phyloP scores from a whole-genome alignment of 768 basidiomycete genomes.

The Gyrodon lividus region DNA sequence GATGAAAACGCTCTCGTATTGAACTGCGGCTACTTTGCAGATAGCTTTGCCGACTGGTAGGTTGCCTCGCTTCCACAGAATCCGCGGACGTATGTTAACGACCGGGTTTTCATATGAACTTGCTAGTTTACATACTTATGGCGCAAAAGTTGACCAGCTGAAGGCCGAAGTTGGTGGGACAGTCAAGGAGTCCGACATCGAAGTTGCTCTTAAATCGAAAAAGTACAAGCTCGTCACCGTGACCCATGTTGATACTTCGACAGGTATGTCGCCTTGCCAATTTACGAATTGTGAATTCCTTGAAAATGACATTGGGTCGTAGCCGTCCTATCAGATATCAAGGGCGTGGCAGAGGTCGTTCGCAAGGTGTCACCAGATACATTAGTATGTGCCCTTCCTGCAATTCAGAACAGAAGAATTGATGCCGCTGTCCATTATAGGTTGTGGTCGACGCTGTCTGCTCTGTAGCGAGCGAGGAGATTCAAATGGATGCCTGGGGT shows the following conservation, averaged over 20 bases:
- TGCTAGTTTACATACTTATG: conserved; percentile 77
- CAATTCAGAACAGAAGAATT: neutral
- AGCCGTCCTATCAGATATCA: conserved; percentile 85
- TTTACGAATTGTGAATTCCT: neutral
- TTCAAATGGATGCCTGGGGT: conserved; percentile 90
- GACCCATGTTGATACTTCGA: conserved; percentile 95
- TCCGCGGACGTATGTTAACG: neutral
- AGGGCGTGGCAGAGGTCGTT: conserved; percentile 71
- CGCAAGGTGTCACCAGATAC: conserved; percentile 80
- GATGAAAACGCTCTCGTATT: conserved; percentile 81
- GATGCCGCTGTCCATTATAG: conserved; percentile 33
- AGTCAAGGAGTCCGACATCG: conserved; percentile 59
- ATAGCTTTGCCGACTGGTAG: conserved; percentile 85
- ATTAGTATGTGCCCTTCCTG: conserved; percentile 46
- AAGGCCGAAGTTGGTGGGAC: conserved; percentile 81
- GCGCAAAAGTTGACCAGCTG: conserved; percentile 82
- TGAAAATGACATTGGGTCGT: conserved; percentile 6
- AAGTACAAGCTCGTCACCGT: conserved; percentile 89
- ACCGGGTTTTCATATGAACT: neutral
- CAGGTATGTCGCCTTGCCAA: conserved; percentile 40
- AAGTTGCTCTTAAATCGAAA: conserved; percentile 68
- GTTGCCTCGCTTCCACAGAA: neutral
- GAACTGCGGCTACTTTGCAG: conserved; percentile 92
- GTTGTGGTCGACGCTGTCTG: conserved; percentile 92
- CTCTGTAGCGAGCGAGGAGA: conserved; percentile 93